Percentiles rank a stretch among this genome's conserved stretches.
These are phyloP conservation scores for Effrenium voratum DNA, from an alignment of 73 alveolate species.

Conservation along the genomic window DNA sequence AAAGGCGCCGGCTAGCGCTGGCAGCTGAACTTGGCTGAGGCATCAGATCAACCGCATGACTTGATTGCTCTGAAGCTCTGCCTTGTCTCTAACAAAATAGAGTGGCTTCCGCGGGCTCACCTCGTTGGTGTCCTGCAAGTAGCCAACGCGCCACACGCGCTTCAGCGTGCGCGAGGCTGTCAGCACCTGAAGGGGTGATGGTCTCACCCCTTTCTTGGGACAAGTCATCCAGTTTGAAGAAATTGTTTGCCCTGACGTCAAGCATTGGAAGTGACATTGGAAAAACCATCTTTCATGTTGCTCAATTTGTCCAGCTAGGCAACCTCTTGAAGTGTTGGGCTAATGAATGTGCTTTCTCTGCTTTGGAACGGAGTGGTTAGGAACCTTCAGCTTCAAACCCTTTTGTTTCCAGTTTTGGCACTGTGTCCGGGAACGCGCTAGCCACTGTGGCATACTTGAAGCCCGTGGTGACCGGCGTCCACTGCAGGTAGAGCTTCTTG, in stretches of 20 bases:
- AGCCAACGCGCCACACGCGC: constrained; percentile 39
- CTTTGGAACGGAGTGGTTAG: neutral
- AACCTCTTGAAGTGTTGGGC: too few relatives aligned
- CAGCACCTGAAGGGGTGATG: neutral
- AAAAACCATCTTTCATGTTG: neutral
- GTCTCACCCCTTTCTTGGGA: too few relatives aligned
- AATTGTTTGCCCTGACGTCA: neutral
- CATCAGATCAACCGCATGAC: neutral
- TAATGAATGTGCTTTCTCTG: too few relatives aligned
- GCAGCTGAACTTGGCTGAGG: neutral
- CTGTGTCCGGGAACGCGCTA: neutral
- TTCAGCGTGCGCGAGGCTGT: neutral
- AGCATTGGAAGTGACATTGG: too few relatives aligned
- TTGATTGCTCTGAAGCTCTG: neutral
- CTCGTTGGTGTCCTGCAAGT: constrained; percentile 7
- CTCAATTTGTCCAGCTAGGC: too few relatives aligned
- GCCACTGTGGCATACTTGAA: constrained; percentile 10
- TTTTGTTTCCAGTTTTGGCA: neutral
- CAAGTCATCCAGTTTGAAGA: too few relatives aligned
- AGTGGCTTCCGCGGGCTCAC: constrained; percentile 9
- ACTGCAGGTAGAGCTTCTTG: constrained; percentile 43
- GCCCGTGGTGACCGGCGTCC: neutral
- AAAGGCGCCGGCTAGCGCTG: neutral
- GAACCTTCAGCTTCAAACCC: neutral
- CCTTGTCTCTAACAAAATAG: neutral